These are phyloP conservation scores for Bryoglossum gracile DNA, from an alignment of 495 filamentous ascomycete species.

Conservation along the genomic window DNA sequence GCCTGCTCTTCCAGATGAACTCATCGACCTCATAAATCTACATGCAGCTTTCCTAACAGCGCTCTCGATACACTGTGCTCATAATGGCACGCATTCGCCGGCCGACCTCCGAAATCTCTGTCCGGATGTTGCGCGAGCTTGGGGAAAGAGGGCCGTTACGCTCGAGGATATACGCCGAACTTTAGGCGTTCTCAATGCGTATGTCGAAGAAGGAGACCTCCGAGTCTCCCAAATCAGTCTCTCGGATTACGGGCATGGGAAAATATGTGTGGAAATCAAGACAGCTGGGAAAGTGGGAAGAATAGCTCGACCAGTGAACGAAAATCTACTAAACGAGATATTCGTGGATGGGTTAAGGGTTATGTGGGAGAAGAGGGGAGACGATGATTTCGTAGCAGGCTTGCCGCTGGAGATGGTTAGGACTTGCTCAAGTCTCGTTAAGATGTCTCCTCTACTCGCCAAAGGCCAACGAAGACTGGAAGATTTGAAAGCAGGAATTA, in stretches of 20 bases:
- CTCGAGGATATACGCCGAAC: constrained; percentile 51
- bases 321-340: constrained; percentile 44
- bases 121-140: constrained; percentile 47
- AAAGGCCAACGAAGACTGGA: constrained; percentile 56
- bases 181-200: constrained; percentile 42
- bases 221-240: constrained; percentile 36
- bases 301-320: constrained; percentile 44
- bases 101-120: constrained; percentile 50
- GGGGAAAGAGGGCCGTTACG: constrained; percentile 52
- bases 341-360: constrained; percentile 44
- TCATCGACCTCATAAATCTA: constrained; percentile 48
- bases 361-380: constrained; percentile 34
- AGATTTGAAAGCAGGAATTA: constrained; percentile 48
- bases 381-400: constrained; percentile 37
- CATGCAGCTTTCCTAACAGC: constrained; percentile 52
- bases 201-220: constrained; percentile 11
- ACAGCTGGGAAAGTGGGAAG: constrained; percentile 19
- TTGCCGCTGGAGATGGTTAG: constrained; percentile 51
- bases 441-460: constrained; percentile 35
- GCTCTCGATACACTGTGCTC: constrained; percentile 51
- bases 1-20: constrained; percentile 38
- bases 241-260: constrained; percentile 51
- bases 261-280: constrained; percentile 39
- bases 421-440: constrained; percentile 36
- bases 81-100: constrained; percentile 55